Conservation (phyloP, 116 monocot genomes). For the Zostera marina region DNA sequence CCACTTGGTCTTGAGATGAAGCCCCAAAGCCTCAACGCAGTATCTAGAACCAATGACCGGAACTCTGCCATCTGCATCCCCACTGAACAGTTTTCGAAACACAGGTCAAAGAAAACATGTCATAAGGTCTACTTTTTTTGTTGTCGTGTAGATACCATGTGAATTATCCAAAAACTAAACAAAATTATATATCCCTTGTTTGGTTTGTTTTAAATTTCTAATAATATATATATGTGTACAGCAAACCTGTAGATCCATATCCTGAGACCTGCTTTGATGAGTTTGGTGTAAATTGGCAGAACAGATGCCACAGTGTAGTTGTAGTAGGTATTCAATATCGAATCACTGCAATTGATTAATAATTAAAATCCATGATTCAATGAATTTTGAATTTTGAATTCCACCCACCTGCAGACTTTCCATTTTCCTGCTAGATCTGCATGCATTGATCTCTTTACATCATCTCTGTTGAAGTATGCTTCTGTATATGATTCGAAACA, state of each 20-base stretch:
- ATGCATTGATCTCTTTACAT: conserved; percentile 50
- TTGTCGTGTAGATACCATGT: not conserved
- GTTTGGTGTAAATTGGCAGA: conserved; percentile 70
- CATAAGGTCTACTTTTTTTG: not conserved
- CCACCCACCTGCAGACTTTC: conserved; percentile 67
- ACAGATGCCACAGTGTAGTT: conserved; percentile 56
- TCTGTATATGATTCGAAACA: conserved; percentile 58
- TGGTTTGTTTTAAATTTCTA: no score
- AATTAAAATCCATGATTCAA: no score
- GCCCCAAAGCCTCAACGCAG: conserved; percentile 53
- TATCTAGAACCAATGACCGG: conserved; percentile 75
- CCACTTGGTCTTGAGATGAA: conserved; percentile 41
- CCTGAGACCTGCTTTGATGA: conserved; percentile 58
- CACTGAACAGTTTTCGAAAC: conserved; percentile 8
- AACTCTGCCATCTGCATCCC: conserved; percentile 61
- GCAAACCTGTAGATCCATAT: conserved; percentile 84
- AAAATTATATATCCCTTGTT: not conserved
- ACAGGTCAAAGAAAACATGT: not conserved
- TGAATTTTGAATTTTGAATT: not conserved
- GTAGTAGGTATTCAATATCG: conserved; percentile 31
- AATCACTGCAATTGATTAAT: conserved; percentile 27
- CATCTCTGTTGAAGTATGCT: conserved; percentile 63
- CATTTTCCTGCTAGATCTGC: conserved; percentile 31
- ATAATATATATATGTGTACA: no score
- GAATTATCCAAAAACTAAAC: not conserved